Conservation (phyloP, 495 filamentous ascomycete species). For the Xylaria venustula region DNA sequence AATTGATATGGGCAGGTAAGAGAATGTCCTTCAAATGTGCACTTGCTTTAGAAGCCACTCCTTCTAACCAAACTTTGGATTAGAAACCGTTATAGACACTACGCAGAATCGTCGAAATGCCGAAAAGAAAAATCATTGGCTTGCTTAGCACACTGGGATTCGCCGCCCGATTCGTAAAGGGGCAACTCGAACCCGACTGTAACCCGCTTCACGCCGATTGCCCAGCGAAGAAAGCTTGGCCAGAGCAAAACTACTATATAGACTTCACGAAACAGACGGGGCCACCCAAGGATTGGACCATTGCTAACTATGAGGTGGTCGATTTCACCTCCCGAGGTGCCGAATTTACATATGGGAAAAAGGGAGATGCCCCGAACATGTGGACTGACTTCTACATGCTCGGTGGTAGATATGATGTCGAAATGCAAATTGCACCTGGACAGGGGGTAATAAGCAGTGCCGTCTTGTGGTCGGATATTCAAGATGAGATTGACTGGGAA, state of each 20-base stretch:
- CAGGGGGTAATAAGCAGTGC: conserved; percentile 76
- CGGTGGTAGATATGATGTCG: conserved; percentile 71
- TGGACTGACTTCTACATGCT: conserved; percentile 70
- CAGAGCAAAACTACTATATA: conserved; percentile 24
- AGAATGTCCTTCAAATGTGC: neutral
- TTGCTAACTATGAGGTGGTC: conserved; percentile 31
- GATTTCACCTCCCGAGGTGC: conserved; percentile 59
- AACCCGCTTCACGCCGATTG: conserved; percentile 27
- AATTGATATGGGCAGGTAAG: conserved; percentile 20
- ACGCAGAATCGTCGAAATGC: conserved; percentile 18
- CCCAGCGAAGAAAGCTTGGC: conserved; percentile 25
- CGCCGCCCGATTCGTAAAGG: conserved; percentile 21
- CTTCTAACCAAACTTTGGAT: conserved; percentile 15
- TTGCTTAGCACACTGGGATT: conserved; percentile 24
- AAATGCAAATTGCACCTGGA: conserved; percentile 68
- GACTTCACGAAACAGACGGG: conserved; percentile 30
- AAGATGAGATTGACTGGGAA: conserved; percentile 96
- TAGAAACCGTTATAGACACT: conserved; percentile 15
- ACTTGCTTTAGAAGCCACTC: neutral
- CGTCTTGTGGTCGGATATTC: conserved; percentile 81
- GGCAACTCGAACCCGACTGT: conserved; percentile 29
- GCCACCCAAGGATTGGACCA: conserved; percentile 19
- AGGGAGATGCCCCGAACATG: conserved; percentile 76
- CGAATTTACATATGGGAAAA: conserved; percentile 69
- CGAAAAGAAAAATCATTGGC: conserved; percentile 23